Conservation (phyloP, 768 basidiomycete genomes). For the Tricholoma hemisulphureum region DNA sequence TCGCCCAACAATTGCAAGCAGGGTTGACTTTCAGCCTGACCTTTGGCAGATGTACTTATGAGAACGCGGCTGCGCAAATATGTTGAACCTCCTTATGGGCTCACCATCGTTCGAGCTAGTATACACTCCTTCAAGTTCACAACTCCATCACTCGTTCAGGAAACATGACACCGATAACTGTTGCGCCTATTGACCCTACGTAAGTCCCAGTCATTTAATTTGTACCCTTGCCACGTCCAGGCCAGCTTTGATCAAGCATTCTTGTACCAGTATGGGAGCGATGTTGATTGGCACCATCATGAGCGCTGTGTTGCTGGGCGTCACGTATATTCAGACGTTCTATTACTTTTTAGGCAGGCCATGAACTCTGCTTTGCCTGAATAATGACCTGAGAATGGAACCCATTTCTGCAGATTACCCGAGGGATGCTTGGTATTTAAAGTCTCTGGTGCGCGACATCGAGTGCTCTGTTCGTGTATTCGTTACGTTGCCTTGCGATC, state of each 20-base stretch:
- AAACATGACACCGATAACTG: conserved; percentile 6
- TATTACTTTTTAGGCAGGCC: conserved; percentile 10
- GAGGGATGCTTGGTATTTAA: neutral
- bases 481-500: neutral
- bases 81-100: no score
- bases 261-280: conserved; percentile 21
- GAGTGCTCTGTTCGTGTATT: neutral
- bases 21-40: no score
- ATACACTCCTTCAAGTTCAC: no score
- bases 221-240: no score
- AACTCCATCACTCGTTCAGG: neutral
- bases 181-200: conserved; percentile 11
- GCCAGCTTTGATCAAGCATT: no score
- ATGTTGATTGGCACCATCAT: conserved; percentile 19
- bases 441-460: neutral
- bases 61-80: no score
- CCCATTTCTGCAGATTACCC: neutral
- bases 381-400: neutral
- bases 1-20: no score
- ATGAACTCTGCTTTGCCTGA: no score
- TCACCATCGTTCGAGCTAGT: no score
- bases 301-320: conserved; percentile 19
- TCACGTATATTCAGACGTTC: conserved; percentile 20
- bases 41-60: no score
- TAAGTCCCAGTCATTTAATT: no score